Conservation (phyloP, 768 basidiomycete genomes). For the Kwoniella sp. region DNA sequence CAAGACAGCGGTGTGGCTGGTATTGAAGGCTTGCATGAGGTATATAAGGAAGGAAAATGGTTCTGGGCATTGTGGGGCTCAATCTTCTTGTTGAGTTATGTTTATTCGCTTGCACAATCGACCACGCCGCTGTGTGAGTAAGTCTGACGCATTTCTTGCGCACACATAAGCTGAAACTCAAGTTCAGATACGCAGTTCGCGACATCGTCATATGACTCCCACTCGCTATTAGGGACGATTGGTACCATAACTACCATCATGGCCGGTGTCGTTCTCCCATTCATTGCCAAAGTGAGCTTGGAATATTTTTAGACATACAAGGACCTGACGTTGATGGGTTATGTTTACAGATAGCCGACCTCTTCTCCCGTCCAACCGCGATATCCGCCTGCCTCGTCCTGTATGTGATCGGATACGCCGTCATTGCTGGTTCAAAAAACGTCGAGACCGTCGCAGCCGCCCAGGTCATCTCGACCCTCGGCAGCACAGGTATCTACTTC, state of each 20-base stretch:
- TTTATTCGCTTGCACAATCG: not conserved
- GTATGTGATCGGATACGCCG: conserved; percentile 50
- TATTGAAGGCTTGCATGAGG: no score
- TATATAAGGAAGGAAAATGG: not conserved
- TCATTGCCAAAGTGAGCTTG: not conserved
- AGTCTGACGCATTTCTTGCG: not conserved
- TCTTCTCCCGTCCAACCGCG: conserved; percentile 37
- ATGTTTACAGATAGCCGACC: conserved; percentile 43
- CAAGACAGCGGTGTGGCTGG: no score
- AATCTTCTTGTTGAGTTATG: not conserved
- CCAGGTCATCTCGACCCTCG: conserved; percentile 22
- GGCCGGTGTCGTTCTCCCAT: no score
- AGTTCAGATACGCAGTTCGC: not conserved
- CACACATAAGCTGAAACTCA: not conserved
- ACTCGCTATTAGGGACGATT: not conserved
- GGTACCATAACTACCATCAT: not conserved
- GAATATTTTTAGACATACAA: not conserved
- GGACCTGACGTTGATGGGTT: conserved; percentile 11
- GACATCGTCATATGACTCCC: not conserved
- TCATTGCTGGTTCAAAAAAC: conserved; percentile 42
- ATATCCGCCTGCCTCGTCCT: conserved; percentile 36
- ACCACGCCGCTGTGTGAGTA: not conserved
- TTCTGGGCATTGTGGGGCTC: not conserved
- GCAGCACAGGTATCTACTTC: conserved; percentile 29
- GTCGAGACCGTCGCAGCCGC: conserved; percentile 41